Evolutionary conservation across 2,329 filamentous ascomycete species (phyloP).

Genomic region (Hortaea werneckii): DNA sequence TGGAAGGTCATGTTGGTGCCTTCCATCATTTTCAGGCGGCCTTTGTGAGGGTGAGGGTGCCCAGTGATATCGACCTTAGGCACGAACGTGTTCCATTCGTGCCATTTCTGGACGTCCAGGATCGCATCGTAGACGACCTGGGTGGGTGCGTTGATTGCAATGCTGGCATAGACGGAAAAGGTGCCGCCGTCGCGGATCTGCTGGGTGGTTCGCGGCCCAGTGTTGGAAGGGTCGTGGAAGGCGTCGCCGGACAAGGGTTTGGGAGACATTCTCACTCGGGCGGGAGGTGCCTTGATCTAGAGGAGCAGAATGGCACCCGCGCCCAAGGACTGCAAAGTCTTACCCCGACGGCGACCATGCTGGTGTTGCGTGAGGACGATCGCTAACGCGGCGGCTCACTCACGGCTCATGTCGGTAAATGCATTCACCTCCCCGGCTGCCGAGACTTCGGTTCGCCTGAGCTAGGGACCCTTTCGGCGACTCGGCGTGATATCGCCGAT

Average conservation of each 20-base stretch:
- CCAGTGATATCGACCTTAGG: conserved; percentile 35
- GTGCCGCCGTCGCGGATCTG: conserved; percentile 22
- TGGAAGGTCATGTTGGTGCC: conserved; percentile 37
- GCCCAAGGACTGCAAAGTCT: no score
- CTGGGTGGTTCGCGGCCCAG: conserved; percentile 18
- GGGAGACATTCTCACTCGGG: background rate
- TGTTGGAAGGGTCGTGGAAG: conserved; percentile 18
- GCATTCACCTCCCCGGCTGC: no score
- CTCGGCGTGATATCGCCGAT: no score
- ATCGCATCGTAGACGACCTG: conserved; percentile 34
- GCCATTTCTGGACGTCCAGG: conserved; percentile 36
- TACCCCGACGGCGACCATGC: no score
- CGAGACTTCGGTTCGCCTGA: no score
- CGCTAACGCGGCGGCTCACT: no score
- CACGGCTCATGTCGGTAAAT: no score
- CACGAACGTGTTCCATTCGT: conserved; percentile 39
- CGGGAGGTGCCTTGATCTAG: no score
- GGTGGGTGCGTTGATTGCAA: conserved; percentile 31
- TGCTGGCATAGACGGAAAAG: conserved; percentile 25
- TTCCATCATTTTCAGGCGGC: conserved; percentile 20
- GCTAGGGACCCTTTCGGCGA: no score
- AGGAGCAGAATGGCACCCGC: no score
- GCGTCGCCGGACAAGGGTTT: conserved; percentile 11
- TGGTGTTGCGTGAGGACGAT: no score
- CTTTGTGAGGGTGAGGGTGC: conserved; percentile 24